Conservation (phyloP, 2,329 filamentous ascomycete species). For the Aspergillus japonicus region DNA sequence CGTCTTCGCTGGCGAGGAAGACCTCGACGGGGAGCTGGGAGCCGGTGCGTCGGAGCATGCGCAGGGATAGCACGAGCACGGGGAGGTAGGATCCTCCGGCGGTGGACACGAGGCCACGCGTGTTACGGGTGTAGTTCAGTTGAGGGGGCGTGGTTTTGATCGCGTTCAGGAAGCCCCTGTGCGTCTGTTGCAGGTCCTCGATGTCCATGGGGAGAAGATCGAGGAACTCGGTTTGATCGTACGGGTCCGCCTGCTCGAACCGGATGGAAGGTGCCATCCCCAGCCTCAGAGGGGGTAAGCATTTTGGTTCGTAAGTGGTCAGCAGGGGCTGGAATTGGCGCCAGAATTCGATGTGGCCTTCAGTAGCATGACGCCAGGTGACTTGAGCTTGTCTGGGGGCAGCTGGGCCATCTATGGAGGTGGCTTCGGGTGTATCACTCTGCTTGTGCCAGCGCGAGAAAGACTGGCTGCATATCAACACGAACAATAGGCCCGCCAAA, state of each 20-base stretch:
- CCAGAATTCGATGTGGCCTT: conserved; percentile 35
- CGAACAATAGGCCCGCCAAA: conserved; percentile 17
- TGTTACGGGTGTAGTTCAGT: conserved; percentile 36
- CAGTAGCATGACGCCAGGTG: conserved; percentile 1
- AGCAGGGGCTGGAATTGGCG: conserved; percentile 33
- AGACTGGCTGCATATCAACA: conserved; percentile 17
- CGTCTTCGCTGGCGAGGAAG: conserved; percentile 42
- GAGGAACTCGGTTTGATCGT: conserved; percentile 33
- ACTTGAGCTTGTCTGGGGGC: not conserved
- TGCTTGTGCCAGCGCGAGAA: conserved; percentile 15
- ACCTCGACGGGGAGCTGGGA: conserved; percentile 48
- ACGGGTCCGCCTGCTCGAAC: conserved; percentile 28
- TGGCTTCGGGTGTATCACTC: not conserved
- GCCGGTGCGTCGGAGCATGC: conserved; percentile 47
- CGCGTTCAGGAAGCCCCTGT: conserved; percentile 35
- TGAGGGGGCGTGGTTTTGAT: conserved; percentile 27
- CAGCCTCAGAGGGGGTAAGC: conserved; percentile 27
- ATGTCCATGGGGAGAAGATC: conserved; percentile 31
- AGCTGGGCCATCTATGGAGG: not conserved
- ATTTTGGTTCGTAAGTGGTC: conserved; percentile 31
- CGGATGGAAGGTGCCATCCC: conserved; percentile 26
- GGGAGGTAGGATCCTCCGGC: conserved; percentile 46
- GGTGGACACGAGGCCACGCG: conserved; percentile 48
- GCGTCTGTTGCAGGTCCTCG: conserved; percentile 33
- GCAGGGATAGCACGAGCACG: conserved; percentile 45